A percentile compares a stretch with the other conserved stretches of the same genome.
Evolutionary conservation across 768 basidiomycete genomes (phyloP).

Genomic region (Pleurotus tuoliensis): DNA sequence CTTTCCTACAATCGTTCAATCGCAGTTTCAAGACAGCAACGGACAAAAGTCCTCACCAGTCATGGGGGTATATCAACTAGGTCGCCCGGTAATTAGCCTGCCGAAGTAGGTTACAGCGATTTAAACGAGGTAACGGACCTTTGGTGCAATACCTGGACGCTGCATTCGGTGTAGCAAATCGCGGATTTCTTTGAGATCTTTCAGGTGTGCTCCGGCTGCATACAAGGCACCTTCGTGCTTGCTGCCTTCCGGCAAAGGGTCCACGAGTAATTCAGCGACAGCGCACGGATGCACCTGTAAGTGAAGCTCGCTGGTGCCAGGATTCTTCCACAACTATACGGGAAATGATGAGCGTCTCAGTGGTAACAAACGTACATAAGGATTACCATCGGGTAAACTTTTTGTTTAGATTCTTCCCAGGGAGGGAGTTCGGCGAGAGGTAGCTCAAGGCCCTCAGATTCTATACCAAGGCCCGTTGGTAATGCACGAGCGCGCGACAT

Average conservation of each 20-base stretch:
- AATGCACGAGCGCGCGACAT: conserved; percentile 75
- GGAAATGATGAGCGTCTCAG: not conserved
- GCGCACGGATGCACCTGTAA: conserved; percentile 90
- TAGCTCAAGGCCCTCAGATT: conserved; percentile 71
- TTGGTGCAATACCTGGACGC: conserved; percentile 82
- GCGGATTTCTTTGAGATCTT: conserved; percentile 68
- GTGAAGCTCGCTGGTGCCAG: conserved; percentile 75
- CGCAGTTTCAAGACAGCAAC: no score
- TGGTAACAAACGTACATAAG: conserved; percentile 22
- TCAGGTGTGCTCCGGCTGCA: conserved; percentile 78
- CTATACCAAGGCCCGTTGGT: conserved; percentile 81
- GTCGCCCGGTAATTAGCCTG: not conserved
- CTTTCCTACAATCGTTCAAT: conserved; percentile 22
- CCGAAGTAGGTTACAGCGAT: not conserved
- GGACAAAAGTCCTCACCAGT: conserved; percentile 49
- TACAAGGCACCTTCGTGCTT: conserved; percentile 63
- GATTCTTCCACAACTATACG: conserved; percentile 85
- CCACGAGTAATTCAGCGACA: conserved; percentile 59
- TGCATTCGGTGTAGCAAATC: conserved; percentile 82
- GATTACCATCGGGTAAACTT: conserved; percentile 60
- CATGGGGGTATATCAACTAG: conserved; percentile 82
- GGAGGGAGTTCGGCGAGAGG: conserved; percentile 62
- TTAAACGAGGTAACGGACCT: conserved; percentile 33
- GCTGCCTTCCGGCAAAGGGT: conserved; percentile 66
- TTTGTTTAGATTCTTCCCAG: conserved; percentile 76